Conservation (phyloP, 2,329 filamentous ascomycete genomes). For the Trichoderma sp. region DNA sequence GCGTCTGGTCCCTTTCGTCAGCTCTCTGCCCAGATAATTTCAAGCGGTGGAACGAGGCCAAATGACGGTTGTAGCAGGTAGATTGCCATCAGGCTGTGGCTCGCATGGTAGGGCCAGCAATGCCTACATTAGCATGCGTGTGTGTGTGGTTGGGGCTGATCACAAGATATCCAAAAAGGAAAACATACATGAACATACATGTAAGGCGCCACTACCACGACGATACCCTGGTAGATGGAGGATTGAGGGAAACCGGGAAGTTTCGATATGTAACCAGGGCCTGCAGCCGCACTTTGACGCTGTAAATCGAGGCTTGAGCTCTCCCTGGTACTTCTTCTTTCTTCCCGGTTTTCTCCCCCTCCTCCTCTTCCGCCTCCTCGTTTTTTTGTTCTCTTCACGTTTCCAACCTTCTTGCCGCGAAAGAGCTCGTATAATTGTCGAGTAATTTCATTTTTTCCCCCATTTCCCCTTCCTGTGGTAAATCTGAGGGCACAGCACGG, state of each 20-base stretch:
- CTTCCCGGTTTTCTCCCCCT: background rate
- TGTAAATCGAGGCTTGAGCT: background rate
- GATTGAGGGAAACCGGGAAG: constrained; percentile 15
- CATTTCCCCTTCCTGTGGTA: background rate
- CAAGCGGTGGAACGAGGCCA: background rate
- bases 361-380: background rate
- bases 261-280: constrained; percentile 10
- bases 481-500: background rate
- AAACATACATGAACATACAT: background rate
- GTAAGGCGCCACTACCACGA: constrained; percentile 11
- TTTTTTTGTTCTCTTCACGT: background rate
- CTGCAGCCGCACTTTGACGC: constrained; percentile 14
- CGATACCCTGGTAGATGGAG: constrained; percentile 12
- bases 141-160: constrained; percentile 11
- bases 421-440: background rate
- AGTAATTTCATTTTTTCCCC: background rate
- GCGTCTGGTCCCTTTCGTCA: background rate
- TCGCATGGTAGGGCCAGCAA: background rate
- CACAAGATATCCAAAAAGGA: constrained; percentile 12
- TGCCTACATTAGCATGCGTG: background rate
- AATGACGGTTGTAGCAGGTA: background rate
- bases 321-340: background rate
- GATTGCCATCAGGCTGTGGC: background rate
- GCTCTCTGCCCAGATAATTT: background rate
- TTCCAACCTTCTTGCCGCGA: background rate